Conservation (phyloP, 495 filamentous ascomycete genomes). For the Letharia columbiana region DNA sequence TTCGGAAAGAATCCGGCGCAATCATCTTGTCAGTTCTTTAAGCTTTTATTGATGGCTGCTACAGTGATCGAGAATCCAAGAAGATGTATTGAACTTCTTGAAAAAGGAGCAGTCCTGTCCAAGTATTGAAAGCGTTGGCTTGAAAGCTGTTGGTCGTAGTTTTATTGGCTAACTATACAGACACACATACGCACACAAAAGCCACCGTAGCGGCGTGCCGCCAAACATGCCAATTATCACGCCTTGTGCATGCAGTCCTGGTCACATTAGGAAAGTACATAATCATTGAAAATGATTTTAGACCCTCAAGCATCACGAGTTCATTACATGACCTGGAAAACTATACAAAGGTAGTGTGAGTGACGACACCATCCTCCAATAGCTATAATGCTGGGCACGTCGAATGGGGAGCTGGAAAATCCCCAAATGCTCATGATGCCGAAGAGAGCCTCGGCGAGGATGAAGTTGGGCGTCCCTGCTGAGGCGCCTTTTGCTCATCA, state of each 20-base stretch:
- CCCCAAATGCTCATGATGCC: neutral
- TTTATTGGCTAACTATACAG: neutral
- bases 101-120: too few species aligned
- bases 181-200: neutral
- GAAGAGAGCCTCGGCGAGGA: constrained; percentile 1
- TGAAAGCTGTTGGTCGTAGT: neutral
- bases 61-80: neutral
- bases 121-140: neutral
- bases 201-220: neutral
- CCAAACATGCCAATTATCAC: neutral
- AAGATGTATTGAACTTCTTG: neutral
- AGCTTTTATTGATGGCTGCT: neutral
- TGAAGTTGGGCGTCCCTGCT: constrained; percentile 2
- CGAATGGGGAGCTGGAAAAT: neutral
- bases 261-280: neutral
- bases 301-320: neutral
- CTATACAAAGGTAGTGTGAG: neutral
- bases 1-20: neutral
- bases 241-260: neutral
- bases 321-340: neutral
- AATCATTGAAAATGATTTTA: neutral
- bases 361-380: neutral
- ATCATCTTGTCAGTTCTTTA: neutral
- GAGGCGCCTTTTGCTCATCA: constrained; percentile 38
- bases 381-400: neutral